Evolutionary conservation across 495 filamentous ascomycete species (phyloP).

Genomic region (Astrothelium macrocarpum): DNA sequence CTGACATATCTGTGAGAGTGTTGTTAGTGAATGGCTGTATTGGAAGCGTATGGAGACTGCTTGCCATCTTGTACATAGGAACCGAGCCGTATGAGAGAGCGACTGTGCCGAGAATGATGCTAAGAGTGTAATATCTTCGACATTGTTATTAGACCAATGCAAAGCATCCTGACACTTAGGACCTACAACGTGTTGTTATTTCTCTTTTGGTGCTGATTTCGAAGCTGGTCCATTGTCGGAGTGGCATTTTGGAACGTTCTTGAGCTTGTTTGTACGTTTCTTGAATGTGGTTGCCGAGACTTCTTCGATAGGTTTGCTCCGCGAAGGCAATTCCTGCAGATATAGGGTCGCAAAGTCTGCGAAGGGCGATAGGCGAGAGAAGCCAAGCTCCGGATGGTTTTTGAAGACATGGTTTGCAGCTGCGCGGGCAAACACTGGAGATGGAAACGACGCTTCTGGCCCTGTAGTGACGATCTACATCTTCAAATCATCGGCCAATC

Average conservation of each 20-base stretch:
- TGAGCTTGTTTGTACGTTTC: constrained; percentile 25
- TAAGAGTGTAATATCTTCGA: constrained; percentile 69
- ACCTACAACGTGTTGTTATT: constrained; percentile 51
- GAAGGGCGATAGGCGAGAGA: constrained; percentile 8
- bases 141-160: neutral
- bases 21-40: neutral
- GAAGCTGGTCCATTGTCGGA: constrained; percentile 46
- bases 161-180: neutral
- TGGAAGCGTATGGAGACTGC: constrained; percentile 3
- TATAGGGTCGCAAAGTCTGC: constrained; percentile 15
- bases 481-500: neutral
- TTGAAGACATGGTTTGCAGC: constrained; percentile 14
- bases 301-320: neutral
- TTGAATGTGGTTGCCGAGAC: constrained; percentile 4
- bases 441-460: neutral
- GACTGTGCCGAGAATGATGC: constrained; percentile 79
- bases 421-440: neutral
- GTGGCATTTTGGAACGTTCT: constrained; percentile 22
- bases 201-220: constrained; percentile 45
- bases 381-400: constrained; percentile 14
- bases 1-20: constrained; percentile 67
- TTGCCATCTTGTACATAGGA: constrained; percentile 93
- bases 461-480: neutral
- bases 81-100: constrained; percentile 93
- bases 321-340: neutral